Base-by-base conservation (phyloP, 495 filamentous ascomycete species). In the Tuber magnatum region DNA sequence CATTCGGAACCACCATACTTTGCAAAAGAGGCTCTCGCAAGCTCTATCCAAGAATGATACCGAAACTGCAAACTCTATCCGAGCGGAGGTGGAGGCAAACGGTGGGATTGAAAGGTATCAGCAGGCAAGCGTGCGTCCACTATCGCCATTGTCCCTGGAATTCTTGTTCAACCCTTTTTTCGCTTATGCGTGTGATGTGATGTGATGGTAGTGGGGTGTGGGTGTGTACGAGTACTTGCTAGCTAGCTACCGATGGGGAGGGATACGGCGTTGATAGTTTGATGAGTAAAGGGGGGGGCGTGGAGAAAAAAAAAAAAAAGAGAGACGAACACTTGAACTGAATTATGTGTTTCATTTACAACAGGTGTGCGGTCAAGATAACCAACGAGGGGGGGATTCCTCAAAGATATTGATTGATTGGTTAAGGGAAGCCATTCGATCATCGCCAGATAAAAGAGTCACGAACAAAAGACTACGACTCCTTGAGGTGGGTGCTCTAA, bases 401-500 rank as follows among this genome's bases (percentile, higher is more conserved):
- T 97, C 93, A 69, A 91, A 88, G 81, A 85, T 94, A 5, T 86
- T 99, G 35, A 88, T 97, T 84, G 87, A 94, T 82, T 99, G 95
- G 95, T 87, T 98, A 44, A 83, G 87, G 69, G 75, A 72, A 78
- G 22, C 68, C 82, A 71, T 74, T 76, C 38, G 75, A 78, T 75
- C 77, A 51, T 41, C 68, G 43, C 51, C 77, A 80, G 51, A 79
- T 72, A 43, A 35, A 78, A 80, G 71, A 81, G 69, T 43, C 73
- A 77, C 65, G 78, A 80, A 75, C 78, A 81, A 75, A 75, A 80
- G 85, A 84, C 81, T 92, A 41, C 87, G 87, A 32, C 87, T 97
- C 84, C 88, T 99, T 8, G 95, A 99, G 82, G 90, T 99, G 71
- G 95, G 95, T 43, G 93, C 93, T 18, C 87, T 99, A 70, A 94